These are phyloP conservation scores for Wickerhamiella sergipiensis DNA, from an alignment of 805 yeast species.

Conservation along the genomic window DNA sequence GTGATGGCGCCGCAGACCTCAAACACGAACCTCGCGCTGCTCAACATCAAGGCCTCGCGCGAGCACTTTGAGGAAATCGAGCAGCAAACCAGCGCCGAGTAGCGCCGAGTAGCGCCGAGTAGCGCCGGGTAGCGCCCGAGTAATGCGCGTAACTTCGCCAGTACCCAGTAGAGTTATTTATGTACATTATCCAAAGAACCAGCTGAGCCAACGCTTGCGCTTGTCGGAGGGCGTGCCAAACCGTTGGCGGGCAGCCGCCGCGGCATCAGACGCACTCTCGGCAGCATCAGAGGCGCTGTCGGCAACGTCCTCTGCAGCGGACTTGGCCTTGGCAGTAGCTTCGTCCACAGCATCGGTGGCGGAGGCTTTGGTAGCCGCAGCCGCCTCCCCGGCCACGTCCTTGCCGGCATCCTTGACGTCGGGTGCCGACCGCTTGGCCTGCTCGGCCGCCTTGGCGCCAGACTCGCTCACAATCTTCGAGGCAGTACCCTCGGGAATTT, in stretches of 20 bases:
- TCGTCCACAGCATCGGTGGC: neutral
- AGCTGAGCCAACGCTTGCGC: neutral
- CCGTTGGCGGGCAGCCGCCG: neutral
- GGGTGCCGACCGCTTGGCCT: neutral
- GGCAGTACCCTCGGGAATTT: slow-evolving; percentile 1
- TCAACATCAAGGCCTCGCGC: slow-evolving; percentile 27
- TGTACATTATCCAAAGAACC: neutral
- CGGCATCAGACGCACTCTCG: neutral
- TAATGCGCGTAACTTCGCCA: too few species aligned
- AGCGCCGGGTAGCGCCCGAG: too few species aligned
- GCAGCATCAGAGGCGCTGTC: neutral
- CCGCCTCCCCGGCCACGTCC: neutral
- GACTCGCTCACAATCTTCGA: neutral
- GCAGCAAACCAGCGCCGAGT: slow-evolving; percentile 1
- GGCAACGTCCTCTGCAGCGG: neutral
- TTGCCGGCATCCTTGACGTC: neutral
- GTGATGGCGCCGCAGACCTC: slow-evolving; percentile 24
- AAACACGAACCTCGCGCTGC: slow-evolving; percentile 10
- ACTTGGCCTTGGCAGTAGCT: too few species aligned
- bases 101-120: neutral
- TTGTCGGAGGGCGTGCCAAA: neutral
- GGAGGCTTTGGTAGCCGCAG: neutral
- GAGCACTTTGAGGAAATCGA: slow-evolving; percentile 29
- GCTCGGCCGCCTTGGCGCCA: neutral
- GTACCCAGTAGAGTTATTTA: neutral